Percentiles rank a stretch among this genome's conserved stretches.
Conservation (phyloP, 495 filamentous ascomycete genomes). For the Lasiosphaeriaceae sp. region DNA sequence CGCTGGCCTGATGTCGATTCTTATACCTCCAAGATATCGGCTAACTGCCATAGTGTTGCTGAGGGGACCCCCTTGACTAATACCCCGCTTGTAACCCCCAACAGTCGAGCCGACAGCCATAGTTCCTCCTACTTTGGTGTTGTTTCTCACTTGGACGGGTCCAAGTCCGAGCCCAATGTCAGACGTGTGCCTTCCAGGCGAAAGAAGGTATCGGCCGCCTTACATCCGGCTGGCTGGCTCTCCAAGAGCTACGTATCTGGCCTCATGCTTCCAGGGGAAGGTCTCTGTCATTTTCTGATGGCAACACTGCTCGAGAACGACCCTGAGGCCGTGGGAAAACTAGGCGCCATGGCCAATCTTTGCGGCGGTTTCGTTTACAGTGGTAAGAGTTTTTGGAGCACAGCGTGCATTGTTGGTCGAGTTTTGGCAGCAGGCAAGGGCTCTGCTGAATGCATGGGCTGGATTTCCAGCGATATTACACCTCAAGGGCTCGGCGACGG, state of each 20-base stretch:
- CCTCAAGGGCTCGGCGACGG: conserved; percentile 52
- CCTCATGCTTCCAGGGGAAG: conserved; percentile 72
- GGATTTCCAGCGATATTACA: conserved; percentile 59
- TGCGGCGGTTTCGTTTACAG: conserved; percentile 74
- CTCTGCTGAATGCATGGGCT: conserved; percentile 73
- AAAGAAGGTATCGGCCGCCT: conserved; percentile 38
- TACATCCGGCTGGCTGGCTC: conserved; percentile 68
- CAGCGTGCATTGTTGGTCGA: conserved; percentile 68
- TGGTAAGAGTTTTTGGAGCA: conserved; percentile 78
- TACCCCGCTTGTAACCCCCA: conserved; percentile 35
- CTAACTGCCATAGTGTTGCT: conserved; percentile 35
- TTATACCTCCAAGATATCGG: conserved; percentile 34
- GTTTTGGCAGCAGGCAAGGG: conserved; percentile 64
- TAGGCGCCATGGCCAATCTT: conserved; percentile 68
- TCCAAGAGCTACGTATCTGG: conserved; percentile 76
- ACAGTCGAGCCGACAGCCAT: conserved; percentile 30
- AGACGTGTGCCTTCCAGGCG: conserved; percentile 30
- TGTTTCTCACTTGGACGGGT: conserved; percentile 34
- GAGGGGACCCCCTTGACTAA: conserved; percentile 36
- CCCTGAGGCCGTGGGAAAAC: conserved; percentile 53
- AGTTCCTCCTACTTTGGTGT: conserved; percentile 39
- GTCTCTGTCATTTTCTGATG: conserved; percentile 71
- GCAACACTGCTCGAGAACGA: conserved; percentile 76
- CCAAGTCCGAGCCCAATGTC: conserved; percentile 19
- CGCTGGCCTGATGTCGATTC: conserved; percentile 50